These are phyloP conservation scores for Neofusicoccum ribis DNA, from an alignment of 2,329 filamentous ascomycete genomes.

Conservation along the genomic window DNA sequence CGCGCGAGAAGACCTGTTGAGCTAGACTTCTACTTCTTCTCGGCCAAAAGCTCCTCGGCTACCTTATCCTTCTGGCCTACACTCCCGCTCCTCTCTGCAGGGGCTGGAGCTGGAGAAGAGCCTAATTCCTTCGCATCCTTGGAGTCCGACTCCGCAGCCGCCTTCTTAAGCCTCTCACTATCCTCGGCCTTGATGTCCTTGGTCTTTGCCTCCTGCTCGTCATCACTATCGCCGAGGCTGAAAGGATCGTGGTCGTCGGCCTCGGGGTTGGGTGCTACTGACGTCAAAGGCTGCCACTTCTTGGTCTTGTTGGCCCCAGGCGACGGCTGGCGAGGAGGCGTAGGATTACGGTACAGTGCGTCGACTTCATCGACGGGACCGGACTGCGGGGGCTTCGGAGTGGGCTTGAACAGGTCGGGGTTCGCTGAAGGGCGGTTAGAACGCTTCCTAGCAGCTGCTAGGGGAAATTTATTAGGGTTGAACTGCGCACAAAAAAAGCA, in stretches of 20 bases:
- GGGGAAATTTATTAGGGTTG: constrained; percentile 26
- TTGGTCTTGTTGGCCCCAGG: constrained; percentile 62
- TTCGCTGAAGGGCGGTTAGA: constrained; percentile 70
- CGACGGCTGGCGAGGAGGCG: constrained; percentile 29
- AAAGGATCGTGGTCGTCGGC: constrained; percentile 88
- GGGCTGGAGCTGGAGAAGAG: constrained; percentile 24
- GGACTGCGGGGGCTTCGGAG: constrained; percentile 54
- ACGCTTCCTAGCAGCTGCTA: constrained; percentile 53
- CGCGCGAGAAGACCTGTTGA: neutral
- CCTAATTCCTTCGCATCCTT: constrained; percentile 21
- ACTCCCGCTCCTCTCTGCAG: constrained; percentile 43
- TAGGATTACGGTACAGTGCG: constrained; percentile 61
- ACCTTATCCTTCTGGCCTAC: constrained; percentile 47
- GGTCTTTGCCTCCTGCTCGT: constrained; percentile 77
- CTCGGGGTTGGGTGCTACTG: constrained; percentile 81
- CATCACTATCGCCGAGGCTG: constrained; percentile 91
- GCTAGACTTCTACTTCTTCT: neutral
- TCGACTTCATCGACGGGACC: constrained; percentile 78
- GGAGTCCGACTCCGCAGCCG: constrained; percentile 52
- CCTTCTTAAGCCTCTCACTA: constrained; percentile 51
- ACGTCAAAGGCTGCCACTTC: constrained; percentile 95
- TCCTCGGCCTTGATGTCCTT: constrained; percentile 60
- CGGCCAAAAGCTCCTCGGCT: constrained; percentile 45
- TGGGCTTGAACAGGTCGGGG: constrained; percentile 76
- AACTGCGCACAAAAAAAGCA: neutral